A percentile compares a stretch with the other conserved stretches of the same genome.
phyloP scores from a whole-genome alignment of 345 rosid genomes.

The Sisymbrium irio region DNA sequence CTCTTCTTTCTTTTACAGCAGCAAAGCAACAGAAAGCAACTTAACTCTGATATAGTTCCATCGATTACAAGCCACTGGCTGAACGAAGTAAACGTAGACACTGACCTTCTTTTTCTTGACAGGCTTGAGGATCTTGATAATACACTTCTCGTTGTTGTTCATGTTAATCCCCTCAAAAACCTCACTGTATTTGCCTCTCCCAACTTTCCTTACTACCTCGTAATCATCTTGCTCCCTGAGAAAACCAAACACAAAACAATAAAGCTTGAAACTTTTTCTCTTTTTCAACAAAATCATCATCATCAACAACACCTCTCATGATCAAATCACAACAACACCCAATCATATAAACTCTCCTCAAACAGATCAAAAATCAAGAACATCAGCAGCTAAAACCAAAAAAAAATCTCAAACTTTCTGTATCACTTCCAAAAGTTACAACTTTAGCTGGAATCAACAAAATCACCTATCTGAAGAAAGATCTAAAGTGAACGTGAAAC shows the following conservation, averaged over 20 bases:
- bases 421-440: not conserved
- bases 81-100: not conserved
- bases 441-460: not conserved
- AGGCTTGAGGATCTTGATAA: slow-evolving; percentile 89
- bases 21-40: not conserved
- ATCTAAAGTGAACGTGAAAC: not conserved
- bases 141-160: slow-evolving; percentile 61
- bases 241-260: slow-evolving; percentile 5
- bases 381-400: not conserved
- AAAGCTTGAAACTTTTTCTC: slow-evolving; percentile 13
- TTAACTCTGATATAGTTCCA: not conserved
- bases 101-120: slow-evolving; percentile 85
- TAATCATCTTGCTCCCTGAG: slow-evolving; percentile 80
- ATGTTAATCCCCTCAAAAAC: slow-evolving; percentile 81
- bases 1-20: not conserved
- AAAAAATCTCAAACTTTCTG: not conserved
- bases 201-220: slow-evolving; percentile 86
- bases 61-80: not conserved
- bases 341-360: not conserved
- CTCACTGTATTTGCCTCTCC: slow-evolving; percentile 86
- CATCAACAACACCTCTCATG: not conserved
- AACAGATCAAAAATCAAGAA: not conserved
- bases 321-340: not conserved
- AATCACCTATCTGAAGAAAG: no score
- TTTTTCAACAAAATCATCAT: not conserved